Evolutionary conservation across 352 stramenopile genomes (phyloP).

Genomic region (Globisporangium solare): DNA sequence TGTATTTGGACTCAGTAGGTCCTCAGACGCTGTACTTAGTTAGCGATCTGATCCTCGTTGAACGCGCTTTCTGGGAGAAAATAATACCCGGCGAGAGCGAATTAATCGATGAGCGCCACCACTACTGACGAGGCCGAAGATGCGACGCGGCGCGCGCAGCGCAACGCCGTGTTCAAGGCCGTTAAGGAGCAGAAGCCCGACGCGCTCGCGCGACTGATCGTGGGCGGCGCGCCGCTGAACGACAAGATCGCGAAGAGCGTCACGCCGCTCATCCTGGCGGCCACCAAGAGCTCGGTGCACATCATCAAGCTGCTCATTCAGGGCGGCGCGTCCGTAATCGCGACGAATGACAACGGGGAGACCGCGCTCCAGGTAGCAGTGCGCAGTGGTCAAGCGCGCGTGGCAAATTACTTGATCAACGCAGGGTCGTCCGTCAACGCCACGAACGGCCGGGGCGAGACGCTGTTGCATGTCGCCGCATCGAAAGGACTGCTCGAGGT

Average conservation of each 20-base stretch:
- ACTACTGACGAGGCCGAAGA: background rate
- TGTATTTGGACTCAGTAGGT: no score
- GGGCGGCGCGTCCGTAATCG: slow-evolving; percentile 11
- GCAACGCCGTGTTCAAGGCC: slow-evolving; percentile 2
- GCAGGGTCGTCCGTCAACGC: slow-evolving; percentile 16
- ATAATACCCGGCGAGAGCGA: no score
- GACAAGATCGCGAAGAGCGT: slow-evolving; percentile 31
- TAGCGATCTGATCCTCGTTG: no score
- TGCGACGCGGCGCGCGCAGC: background rate
- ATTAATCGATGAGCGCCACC: background rate
- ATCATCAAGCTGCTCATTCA: slow-evolving; percentile 56
- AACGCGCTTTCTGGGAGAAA: no score
- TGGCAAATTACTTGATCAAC: slow-evolving; percentile 20
- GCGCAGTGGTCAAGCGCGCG: slow-evolving; percentile 13
- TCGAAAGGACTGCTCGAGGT: slow-evolving; percentile 83
- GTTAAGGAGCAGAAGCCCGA: slow-evolving; percentile 1
- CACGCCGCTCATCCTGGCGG: slow-evolving; percentile 83
- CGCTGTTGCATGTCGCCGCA: slow-evolving; percentile 85
- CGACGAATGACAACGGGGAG: slow-evolving; percentile 10
- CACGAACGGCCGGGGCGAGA: slow-evolving; percentile 59
- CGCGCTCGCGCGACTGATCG: slow-evolving; percentile 9
- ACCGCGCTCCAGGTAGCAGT: slow-evolving; percentile 14
- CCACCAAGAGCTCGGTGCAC: slow-evolving; percentile 71
- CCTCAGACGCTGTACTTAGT: no score
- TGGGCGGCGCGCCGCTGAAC: slow-evolving; percentile 9